Evolutionary conservation across 805 yeast genomes (phyloP).

Genomic region (Saccharomycopsis lassenensis): DNA sequence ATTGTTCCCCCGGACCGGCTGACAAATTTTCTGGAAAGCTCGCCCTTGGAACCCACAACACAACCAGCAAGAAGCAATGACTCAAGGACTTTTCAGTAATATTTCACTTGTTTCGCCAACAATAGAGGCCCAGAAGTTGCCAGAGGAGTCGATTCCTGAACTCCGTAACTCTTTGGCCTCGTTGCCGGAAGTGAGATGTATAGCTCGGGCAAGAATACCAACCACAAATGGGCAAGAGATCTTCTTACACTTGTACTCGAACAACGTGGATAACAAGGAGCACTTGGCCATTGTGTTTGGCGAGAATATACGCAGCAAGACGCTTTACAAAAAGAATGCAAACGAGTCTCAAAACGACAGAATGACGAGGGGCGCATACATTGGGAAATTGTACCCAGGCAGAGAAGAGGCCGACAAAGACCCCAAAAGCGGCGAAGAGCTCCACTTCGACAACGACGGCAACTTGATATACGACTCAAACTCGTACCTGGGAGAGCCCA

Average conservation of each 20-base stretch:
- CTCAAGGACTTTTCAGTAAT: conserved; percentile 2
- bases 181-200: conserved; percentile 73
- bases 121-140: background rate
- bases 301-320: conserved; percentile 70
- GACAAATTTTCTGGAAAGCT: too few species aligned
- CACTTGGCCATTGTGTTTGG: conserved; percentile 97
- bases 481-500: conserved; percentile 29
- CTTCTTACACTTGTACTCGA: conserved; percentile 79
- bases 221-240: conserved; percentile 93
- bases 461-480: conserved; percentile 23
- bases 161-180: too few species aligned
- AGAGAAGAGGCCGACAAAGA: conserved; percentile 60
- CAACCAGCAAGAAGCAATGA: too few species aligned
- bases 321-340: conserved; percentile 48
- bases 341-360: conserved; percentile 84
- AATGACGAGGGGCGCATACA: conserved; percentile 98
- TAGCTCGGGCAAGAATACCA: conserved; percentile 93
- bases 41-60: too few species aligned
- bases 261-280: conserved; percentile 81
- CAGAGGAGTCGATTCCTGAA: background rate
- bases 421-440: conserved; percentile 28
- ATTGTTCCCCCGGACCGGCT: too few species aligned
- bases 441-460: conserved; percentile 32
- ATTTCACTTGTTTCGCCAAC: conserved; percentile 5
- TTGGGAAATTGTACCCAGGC: conserved; percentile 85